Conservation (phyloP, 495 filamentous ascomycete species). For the Xylaria intraflava region DNA sequence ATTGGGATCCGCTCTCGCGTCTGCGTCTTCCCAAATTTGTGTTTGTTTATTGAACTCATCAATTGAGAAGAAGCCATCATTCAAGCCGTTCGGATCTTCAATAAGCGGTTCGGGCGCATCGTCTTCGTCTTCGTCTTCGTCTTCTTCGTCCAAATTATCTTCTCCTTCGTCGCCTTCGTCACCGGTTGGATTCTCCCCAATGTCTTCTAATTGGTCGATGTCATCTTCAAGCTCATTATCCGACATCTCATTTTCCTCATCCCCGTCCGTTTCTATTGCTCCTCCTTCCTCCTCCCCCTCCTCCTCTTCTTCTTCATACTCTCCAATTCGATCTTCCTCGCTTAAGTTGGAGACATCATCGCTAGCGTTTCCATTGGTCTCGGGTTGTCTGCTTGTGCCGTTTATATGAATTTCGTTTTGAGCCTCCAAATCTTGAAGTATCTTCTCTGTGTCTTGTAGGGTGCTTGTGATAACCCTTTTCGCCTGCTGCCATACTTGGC, state of each 20-base stretch:
- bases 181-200: conserved; percentile 27
- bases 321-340: conserved; percentile 11
- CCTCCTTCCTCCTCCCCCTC: conserved; percentile 24
- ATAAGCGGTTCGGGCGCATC: conserved; percentile 31
- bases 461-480: conserved; percentile 61
- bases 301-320: conserved; percentile 20
- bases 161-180: conserved; percentile 30
- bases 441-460: conserved; percentile 36
- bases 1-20: conserved; percentile 57
- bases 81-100: conserved; percentile 55
- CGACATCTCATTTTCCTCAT: conserved; percentile 40
- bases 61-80: conserved; percentile 97
- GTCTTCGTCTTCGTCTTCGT: conserved; percentile 31
- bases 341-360: conserved; percentile 32
- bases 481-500: conserved; percentile 93
- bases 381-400: conserved; percentile 10
- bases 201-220: conserved; percentile 26
- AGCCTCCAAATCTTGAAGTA: conserved; percentile 44
- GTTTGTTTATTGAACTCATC: conserved; percentile 95
- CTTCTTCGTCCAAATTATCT: conserved; percentile 19
- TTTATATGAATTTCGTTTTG: conserved; percentile 25
- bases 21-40: conserved; percentile 77
- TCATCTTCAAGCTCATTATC: conserved; percentile 37
- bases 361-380: conserved; percentile 43
- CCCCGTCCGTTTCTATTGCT: no score